Conservation (phyloP, 805 yeast species). For the Starmerella ratchasimensis region DNA sequence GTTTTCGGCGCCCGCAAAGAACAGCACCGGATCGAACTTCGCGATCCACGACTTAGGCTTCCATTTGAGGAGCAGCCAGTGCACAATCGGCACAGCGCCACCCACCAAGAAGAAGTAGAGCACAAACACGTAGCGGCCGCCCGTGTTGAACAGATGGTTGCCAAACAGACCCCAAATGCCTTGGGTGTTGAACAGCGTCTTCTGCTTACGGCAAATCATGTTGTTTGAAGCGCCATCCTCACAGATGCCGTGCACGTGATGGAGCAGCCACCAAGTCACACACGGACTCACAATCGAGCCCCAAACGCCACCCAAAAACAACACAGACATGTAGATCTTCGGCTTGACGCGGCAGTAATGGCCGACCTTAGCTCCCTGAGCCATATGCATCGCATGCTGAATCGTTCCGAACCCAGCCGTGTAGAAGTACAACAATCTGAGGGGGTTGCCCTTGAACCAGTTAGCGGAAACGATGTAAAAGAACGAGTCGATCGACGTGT, state of each 20-base stretch:
- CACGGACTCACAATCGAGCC: constrained; percentile 31
- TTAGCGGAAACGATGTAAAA: constrained; percentile 38
- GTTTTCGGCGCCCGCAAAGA: constrained; percentile 44
- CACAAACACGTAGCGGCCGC: constrained; percentile 42
- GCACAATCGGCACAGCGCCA: constrained; percentile 34
- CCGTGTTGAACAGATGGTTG: constrained; percentile 44
- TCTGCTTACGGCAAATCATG: constrained; percentile 42
- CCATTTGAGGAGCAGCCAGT: constrained; percentile 28
- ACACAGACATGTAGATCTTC: constrained; percentile 41
- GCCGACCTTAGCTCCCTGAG: constrained; percentile 35
- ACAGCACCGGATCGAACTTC: constrained; percentile 52
- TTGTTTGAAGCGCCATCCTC: constrained; percentile 40
- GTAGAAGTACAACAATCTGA: constrained; percentile 47
- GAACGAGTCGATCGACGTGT: constrained; percentile 48
- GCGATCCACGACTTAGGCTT: constrained; percentile 29
- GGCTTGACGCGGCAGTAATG: constrained; percentile 57
- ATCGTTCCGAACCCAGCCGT: constrained; percentile 42
- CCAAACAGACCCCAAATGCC: constrained; percentile 57
- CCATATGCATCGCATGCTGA: constrained; percentile 40
- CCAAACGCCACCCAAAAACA: constrained; percentile 32
- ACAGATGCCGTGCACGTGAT: constrained; percentile 33
- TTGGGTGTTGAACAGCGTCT: constrained; percentile 36
- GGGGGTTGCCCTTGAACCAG: constrained; percentile 32
- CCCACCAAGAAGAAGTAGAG: constrained; percentile 54
- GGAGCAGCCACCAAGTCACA: constrained; percentile 33